These are phyloP conservation scores for Alternaria consortialis DNA, from an alignment of 2,329 filamentous ascomycete species.

Conservation along the genomic window DNA sequence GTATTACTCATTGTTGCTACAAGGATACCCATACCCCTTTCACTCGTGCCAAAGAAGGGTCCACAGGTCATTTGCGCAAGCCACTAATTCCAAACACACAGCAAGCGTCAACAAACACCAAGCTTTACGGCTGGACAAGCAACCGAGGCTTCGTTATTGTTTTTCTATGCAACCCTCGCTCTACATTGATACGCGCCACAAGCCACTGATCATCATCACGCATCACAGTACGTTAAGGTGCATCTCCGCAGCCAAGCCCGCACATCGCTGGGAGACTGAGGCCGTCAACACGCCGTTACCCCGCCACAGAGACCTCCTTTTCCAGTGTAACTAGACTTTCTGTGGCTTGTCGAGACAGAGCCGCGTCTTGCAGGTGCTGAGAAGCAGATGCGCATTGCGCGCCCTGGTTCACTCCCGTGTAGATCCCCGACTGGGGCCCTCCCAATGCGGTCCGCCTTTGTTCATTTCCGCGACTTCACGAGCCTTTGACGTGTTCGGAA, in stretches of 20 bases:
- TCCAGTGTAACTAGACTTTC: slow-evolving; percentile 1
- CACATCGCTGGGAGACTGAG: slow-evolving; percentile 22
- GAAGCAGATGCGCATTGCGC: slow-evolving; percentile 20
- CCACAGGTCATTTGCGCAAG: slow-evolving; percentile 4
- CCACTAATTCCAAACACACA: slow-evolving; percentile 13
- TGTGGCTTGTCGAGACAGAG: slow-evolving; percentile 5
- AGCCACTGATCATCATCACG: slow-evolving; percentile 9
- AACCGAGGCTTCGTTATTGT: slow-evolving; percentile 3
- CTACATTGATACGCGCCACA: slow-evolving; percentile 22
- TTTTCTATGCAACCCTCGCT: slow-evolving; percentile 13
- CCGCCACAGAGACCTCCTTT: slow-evolving; percentile 12
- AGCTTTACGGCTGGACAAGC: neutral
- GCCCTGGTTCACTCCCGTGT: slow-evolving; percentile 15
- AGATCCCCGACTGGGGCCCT: slow-evolving; percentile 24
- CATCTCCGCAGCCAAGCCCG: slow-evolving; percentile 32
- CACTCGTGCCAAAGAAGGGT: slow-evolving; percentile 4
- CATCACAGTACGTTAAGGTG: slow-evolving; percentile 24
- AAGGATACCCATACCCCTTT: slow-evolving; percentile 17
- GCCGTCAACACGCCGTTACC: slow-evolving; percentile 19
- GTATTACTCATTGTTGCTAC: neutral
- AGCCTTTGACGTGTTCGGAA: slow-evolving; percentile 14
- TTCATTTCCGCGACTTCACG: slow-evolving; percentile 11
- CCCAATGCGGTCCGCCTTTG: slow-evolving; percentile 19
- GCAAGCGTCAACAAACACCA: slow-evolving; percentile 23
- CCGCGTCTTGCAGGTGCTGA: slow-evolving; percentile 8